Percentiles rank a stretch among this genome's conserved stretches.
These are phyloP conservation scores for Rhizodiscina lignyota DNA, from an alignment of 495 filamentous ascomycete genomes.

Conservation along the genomic window DNA sequence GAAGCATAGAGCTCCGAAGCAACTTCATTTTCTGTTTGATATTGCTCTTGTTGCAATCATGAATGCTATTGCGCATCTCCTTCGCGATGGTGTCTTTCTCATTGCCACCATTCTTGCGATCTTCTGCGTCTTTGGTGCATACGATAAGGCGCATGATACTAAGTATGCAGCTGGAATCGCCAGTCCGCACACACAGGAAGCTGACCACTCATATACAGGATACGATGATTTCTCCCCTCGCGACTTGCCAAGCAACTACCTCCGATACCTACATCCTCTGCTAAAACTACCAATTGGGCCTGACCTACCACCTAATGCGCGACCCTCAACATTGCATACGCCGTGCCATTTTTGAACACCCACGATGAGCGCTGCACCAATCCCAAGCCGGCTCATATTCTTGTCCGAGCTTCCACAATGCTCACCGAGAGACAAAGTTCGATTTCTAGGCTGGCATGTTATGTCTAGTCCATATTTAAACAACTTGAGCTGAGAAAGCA, in stretches of 20 bases:
- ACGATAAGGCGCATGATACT: too few relatives aligned
- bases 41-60: too few relatives aligned
- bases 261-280: not conserved
- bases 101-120: too few relatives aligned
- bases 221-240: not conserved
- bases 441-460: slow-evolving; percentile 81
- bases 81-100: too few relatives aligned
- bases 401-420: slow-evolving; percentile 42
- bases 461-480: slow-evolving; percentile 18
- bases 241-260: not conserved
- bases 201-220: not conserved
- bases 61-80: too few relatives aligned
- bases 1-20: too few relatives aligned
- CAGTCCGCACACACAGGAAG: too few relatives aligned
- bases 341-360: slow-evolving; percentile 21
- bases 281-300: not conserved
- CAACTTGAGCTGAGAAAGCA: slow-evolving; percentile 8
- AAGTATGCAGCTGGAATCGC: too few relatives aligned
- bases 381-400: slow-evolving; percentile 49
- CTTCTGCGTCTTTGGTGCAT: too few relatives aligned
- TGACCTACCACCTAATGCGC: not conserved
- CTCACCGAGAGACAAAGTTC: slow-evolving; percentile 53
- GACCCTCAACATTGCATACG: slow-evolving; percentile 1
- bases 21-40: too few relatives aligned
- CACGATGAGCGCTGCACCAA: slow-evolving; percentile 32